These are phyloP conservation scores for Diddensiella transvaalensis DNA, from an alignment of 805 yeast genomes.

Conservation along the genomic window DNA sequence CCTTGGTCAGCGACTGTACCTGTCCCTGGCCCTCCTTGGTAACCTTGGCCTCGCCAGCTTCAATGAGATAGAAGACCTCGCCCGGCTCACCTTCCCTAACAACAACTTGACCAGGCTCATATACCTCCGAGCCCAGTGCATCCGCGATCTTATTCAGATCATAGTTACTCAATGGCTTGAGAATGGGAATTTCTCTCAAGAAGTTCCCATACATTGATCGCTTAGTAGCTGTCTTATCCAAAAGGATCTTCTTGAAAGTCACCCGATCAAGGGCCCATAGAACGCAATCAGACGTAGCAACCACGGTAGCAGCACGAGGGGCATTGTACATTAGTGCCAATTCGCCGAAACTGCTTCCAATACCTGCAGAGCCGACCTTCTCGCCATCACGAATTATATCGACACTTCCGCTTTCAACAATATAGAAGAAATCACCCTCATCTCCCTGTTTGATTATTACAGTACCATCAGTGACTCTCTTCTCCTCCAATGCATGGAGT, in stretches of 20 bases:
- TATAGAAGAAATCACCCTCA: conserved; percentile 89
- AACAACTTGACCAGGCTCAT: conserved; percentile 66
- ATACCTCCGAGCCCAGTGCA: conserved; percentile 78
- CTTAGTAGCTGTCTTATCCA: conserved; percentile 87
- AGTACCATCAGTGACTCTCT: conserved; percentile 52
- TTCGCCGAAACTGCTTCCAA: conserved; percentile 94
- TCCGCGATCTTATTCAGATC: conserved; percentile 93
- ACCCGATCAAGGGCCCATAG: conserved; percentile 92
- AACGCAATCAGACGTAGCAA: conserved; percentile 64
- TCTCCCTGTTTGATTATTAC: conserved; percentile 86
- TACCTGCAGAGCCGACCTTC: conserved; percentile 69
- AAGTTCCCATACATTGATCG: conserved; percentile 88
- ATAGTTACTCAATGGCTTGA: conserved; percentile 65
- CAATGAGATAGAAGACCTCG: conserved; percentile 68
- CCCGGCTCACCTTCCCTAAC: conserved; percentile 85
- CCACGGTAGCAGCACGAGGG: conserved; percentile 94
- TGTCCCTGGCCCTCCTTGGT: conserved; percentile 54
- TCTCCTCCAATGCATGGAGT: conserved; percentile 78
- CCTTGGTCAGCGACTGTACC: conserved; percentile 57
- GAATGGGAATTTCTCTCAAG: conserved; percentile 79
- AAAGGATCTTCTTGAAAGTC: conserved; percentile 85
- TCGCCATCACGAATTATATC: conserved; percentile 71
- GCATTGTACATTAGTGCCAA: conserved; percentile 96
- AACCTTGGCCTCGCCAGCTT: conserved; percentile 81
- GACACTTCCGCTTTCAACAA: conserved; percentile 80